Evolutionary conservation across 169 alveolate species (phyloP), one percentile per base, ranked within the genome.

Genomic region (Plasmodium malariae): DNA sequence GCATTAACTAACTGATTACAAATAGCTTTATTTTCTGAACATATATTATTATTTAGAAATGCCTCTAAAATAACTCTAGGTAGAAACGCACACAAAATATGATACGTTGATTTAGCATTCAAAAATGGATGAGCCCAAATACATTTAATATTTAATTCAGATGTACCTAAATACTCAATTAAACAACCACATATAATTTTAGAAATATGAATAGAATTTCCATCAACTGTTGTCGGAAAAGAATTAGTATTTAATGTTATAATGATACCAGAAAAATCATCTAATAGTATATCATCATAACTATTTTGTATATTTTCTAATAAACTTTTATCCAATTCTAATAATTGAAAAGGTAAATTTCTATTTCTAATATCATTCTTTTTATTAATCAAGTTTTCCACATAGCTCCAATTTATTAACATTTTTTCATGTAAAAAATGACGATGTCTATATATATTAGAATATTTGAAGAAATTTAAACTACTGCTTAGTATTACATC

Each of bases 111-210:
- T 92, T 94, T 94, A 63, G 94, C 87, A 43, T 89, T 90, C 43
- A 94, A 83, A 45, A 80, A 70, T 19, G 96, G 96, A 88, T 94
- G 96, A 11, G 91, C 72, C 96, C 96, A 94, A 2, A 94, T 93
- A 49, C 93, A 91, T 63, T 91, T 89, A 3, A 94, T 93, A 43
- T 95, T 91, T 26, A 95, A 36, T 49, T 94, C 96, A 54, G 90
- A 93, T n/a, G 93, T 91, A 78, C 70, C 62, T 63, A 93, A 63
- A 48, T 95, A 94, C 71, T 94, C 95, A 51, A 94, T 89, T 30
- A 94, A 60, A 30, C 95, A 95, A 11, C 96, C 96, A 69, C 95
- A 94, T 59, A 94, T 92, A 17, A 94, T 86, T 74, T 94, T 94
- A 21, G 89, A 67, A 28, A 86, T n/a, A 26, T 72, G 69, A 49